Percentiles rank a stretch among this genome's conserved stretches.
Conservation (phyloP, 495 filamentous ascomycete species). For the Zalerion maritima region DNA sequence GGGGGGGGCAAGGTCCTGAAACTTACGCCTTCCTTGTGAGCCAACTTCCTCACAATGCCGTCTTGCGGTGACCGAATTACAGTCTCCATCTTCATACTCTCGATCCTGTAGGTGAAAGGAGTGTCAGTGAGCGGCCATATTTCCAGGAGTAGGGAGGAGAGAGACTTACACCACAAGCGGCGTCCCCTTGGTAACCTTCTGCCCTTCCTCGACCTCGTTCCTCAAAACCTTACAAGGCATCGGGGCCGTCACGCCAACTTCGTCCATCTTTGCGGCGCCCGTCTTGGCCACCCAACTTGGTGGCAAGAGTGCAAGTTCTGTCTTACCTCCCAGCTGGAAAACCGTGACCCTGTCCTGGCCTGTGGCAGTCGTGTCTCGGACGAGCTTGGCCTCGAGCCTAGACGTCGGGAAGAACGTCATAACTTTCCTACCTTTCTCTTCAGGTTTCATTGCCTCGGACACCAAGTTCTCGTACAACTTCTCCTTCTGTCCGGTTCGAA, state of each 20-base stretch:
- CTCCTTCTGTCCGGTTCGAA: constrained; percentile 24
- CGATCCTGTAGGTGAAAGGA: constrained; percentile 39
- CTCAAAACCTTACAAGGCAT: constrained; percentile 92
- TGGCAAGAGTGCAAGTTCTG: constrained; percentile 47
- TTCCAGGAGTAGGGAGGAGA: not conserved
- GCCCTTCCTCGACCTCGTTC: constrained; percentile 69
- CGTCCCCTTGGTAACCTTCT: constrained; percentile 70
- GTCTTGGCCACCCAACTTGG: constrained; percentile 81
- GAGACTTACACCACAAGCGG: constrained; percentile 64
- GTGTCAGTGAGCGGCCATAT: constrained; percentile 5
- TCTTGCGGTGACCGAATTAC: constrained; percentile 81
- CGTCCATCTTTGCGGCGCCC: constrained; percentile 61
- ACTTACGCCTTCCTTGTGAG: constrained; percentile 79
- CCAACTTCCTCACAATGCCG: constrained; percentile 65
- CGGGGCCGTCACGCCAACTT: constrained; percentile 69
- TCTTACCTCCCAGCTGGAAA: constrained; percentile 73
- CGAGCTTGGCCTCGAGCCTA: constrained; percentile 64
- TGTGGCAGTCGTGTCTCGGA: constrained; percentile 39
- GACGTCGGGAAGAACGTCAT: constrained; percentile 59
- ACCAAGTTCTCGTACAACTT: constrained; percentile 29
- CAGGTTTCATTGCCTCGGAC: constrained; percentile 15
- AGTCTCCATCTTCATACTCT: constrained; percentile 99
- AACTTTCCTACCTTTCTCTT: constrained; percentile 18
- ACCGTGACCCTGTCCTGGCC: constrained; percentile 53
- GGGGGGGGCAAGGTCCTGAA: not conserved